Evolutionary conservation across 768 basidiomycete genomes (phyloP).

Genomic region (Boletus insuetus): DNA sequence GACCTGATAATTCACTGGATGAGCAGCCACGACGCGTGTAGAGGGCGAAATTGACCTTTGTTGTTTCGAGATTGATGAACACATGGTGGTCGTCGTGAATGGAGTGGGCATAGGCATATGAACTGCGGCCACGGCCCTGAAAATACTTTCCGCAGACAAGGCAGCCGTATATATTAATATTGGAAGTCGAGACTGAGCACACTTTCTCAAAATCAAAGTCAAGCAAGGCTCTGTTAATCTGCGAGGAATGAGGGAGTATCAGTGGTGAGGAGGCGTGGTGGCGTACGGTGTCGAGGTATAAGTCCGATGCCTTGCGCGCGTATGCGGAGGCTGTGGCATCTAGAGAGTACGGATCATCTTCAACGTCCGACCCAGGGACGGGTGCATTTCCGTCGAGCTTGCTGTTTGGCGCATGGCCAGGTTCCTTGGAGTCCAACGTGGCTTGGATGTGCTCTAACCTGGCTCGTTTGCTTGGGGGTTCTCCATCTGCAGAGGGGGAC

Average conservation of each 20-base stretch:
- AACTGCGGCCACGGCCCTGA: conserved; percentile 90
- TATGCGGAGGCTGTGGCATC: conserved; percentile 22
- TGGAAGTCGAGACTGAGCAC: conserved; percentile 93
- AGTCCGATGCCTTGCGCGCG: conserved; percentile 61
- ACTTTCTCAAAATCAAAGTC: conserved; percentile 99
- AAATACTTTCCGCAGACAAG: conserved; percentile 99
- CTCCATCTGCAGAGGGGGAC: conserved; percentile 9
- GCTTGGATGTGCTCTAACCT: conserved; percentile 20
- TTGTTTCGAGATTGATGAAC: conserved; percentile 92
- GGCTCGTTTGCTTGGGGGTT: conserved; percentile 31
- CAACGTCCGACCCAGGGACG: conserved; percentile 19
- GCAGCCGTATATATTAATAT: conserved; percentile 97
- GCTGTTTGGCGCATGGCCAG: conserved; percentile 20
- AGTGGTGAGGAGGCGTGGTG: conserved; percentile 12
- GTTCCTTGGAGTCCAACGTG: conserved; percentile 24
- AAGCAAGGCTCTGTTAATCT: conserved; percentile 88
- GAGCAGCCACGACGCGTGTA: conserved; percentile 17
- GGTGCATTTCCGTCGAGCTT: conserved; percentile 31
- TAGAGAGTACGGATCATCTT: conserved; percentile 28
- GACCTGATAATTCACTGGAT: conserved; percentile 54
- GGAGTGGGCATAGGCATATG: conserved; percentile 95
- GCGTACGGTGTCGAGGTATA: conserved; percentile 92
- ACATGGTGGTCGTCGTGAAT: conserved; percentile 99
- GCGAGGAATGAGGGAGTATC: conserved; percentile 21
- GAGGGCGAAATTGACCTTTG: conserved; percentile 53